A percentile compares a stretch with the other conserved stretches of the same genome.
Evolutionary conservation across 257 asterid species (phyloP).

Genomic region (Linderniella brevidens): DNA sequence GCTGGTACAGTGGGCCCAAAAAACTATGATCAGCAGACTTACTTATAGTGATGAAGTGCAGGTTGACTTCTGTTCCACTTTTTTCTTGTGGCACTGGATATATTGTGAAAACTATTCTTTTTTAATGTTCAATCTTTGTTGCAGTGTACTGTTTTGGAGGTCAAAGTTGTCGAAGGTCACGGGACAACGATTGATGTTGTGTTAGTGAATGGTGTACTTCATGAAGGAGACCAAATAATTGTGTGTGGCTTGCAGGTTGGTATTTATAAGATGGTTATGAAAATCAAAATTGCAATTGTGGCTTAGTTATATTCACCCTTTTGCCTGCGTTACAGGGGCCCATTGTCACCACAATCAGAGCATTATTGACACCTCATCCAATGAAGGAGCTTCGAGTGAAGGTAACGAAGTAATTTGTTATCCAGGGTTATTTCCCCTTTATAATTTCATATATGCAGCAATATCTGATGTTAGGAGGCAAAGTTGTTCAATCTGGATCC

Average conservation of each 20-base stretch:
- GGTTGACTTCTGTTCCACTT: conserved; percentile 27
- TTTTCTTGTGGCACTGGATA: conserved; percentile 7
- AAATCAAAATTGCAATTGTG: conserved; percentile 10
- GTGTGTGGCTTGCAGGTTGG: conserved; percentile 92
- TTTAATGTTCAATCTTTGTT: conserved; percentile 11
- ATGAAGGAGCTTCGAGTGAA: conserved; percentile 98
- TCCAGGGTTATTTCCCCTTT: neutral
- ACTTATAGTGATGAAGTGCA: conserved; percentile 74
- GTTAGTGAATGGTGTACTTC: conserved; percentile 92
- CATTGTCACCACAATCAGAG: conserved; percentile 75
- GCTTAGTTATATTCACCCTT: conserved; percentile 6
- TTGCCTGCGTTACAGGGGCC: conserved; percentile 52
- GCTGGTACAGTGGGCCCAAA: conserved; percentile 84
- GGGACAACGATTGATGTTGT: conserved; percentile 96
- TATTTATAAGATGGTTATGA: conserved; percentile 2
- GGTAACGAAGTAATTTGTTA: conserved; percentile 25
- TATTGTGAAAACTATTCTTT: conserved; percentile 9
- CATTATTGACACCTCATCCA: conserved; percentile 91
- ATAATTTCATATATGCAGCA: no score
- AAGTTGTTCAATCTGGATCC: no score
- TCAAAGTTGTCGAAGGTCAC: conserved; percentile 93
- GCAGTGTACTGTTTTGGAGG: conserved; percentile 99
- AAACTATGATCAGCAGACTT: conserved; percentile 67
- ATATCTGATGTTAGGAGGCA: no score
- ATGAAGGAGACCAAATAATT: conserved; percentile 92